A percentile compares a stretch with the other conserved stretches of the same genome.
Conservation (phyloP, 1,284 basidiomycete genomes). For the Puccinia hordei region DNA sequence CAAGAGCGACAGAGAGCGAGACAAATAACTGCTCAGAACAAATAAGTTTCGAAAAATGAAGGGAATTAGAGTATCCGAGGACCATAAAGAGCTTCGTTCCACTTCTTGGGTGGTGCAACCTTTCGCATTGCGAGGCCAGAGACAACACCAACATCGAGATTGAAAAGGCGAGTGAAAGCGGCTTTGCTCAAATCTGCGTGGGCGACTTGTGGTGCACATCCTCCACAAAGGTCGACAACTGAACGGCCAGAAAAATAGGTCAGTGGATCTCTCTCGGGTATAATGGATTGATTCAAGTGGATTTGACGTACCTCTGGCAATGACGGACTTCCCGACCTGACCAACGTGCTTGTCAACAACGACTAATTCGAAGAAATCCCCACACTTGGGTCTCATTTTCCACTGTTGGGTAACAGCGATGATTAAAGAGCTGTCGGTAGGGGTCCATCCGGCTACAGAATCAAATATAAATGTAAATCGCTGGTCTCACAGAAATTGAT, state of each 20-base stretch:
- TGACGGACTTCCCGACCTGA: constrained; percentile 51
- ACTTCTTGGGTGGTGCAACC: constrained; percentile 47
- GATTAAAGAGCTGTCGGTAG: constrained; percentile 55
- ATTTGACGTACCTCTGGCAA: constrained; percentile 51
- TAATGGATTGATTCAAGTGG: background rate
- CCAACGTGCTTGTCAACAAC: constrained; percentile 20
- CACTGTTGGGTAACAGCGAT: constrained; percentile 56
- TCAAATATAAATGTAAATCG: background rate
- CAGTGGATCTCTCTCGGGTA: background rate
- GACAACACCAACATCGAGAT: constrained; percentile 53
- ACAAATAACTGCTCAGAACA: background rate
- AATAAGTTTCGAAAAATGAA: background rate
- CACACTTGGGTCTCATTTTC: constrained; percentile 47
- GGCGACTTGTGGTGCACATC: constrained; percentile 53
- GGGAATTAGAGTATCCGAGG: constrained; percentile 27
- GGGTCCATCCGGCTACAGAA: constrained; percentile 54
- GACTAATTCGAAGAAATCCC: constrained; percentile 39
- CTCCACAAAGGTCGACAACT: constrained; percentile 55
- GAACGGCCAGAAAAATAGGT: background rate
- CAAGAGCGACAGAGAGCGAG: background rate
- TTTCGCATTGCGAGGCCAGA: constrained; percentile 46
- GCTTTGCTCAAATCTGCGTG: constrained; percentile 55
- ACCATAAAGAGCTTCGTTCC: constrained; percentile 42
- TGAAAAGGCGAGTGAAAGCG: constrained; percentile 54
- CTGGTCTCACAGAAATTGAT: background rate